A percentile compares a stretch with the other conserved stretches of the same genome.
Conservation (phyloP, 192 early-diverging fungal species). For the Coemansia sp. region DNA sequence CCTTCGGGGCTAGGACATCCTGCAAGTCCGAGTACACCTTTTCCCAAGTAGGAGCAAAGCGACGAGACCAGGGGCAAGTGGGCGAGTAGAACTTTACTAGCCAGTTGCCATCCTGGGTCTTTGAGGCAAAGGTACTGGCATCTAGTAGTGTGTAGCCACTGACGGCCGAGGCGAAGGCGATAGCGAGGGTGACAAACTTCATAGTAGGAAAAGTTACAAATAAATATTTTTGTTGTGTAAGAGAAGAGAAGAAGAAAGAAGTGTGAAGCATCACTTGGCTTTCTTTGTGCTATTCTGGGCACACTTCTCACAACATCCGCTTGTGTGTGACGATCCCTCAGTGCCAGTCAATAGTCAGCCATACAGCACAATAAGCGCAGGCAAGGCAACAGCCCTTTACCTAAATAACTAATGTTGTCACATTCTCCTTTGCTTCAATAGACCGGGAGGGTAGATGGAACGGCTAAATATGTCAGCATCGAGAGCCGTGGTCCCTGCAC, state of each 20-base stretch:
- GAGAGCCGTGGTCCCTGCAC: neutral
- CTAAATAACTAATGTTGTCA: neutral
- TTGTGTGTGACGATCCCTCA: neutral
- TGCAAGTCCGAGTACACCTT: constrained; percentile 45
- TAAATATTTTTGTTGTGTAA: neutral
- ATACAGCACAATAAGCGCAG: neutral
- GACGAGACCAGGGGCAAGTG: constrained; percentile 54
- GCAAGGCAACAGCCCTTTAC: neutral
- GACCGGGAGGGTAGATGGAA: no score
- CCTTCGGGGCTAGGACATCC: constrained; percentile 31
- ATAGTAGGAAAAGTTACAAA: constrained; percentile 20
- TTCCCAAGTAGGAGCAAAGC: constrained; percentile 56
- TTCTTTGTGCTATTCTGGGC: neutral
- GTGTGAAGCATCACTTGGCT: no score
- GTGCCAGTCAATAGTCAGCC: neutral
- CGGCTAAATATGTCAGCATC: neutral
- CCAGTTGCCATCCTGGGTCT: constrained; percentile 50
- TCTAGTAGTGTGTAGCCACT: constrained; percentile 52
- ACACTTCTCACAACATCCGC: neutral
- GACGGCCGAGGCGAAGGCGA: constrained; percentile 33
- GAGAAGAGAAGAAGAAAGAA: neutral
- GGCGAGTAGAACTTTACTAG: constrained; percentile 57
- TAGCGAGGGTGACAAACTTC: constrained; percentile 27
- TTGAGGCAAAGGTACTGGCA: constrained; percentile 37
- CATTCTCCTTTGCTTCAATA: neutral